These are phyloP conservation scores for Centella asiatica DNA, from an alignment of 129 eudicot genomes.

Conservation along the genomic window DNA sequence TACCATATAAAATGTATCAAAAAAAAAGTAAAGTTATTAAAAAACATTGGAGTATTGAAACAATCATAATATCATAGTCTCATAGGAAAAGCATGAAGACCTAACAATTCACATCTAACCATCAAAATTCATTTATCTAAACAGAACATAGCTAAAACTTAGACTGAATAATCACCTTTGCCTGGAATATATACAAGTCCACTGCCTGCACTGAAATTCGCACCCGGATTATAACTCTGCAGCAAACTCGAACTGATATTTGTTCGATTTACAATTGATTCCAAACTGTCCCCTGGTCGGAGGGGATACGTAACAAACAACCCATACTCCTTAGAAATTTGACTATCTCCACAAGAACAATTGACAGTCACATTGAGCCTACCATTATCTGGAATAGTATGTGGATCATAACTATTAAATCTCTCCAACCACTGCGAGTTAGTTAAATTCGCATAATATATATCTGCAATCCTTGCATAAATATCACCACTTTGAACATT, in stretches of 20 bases:
- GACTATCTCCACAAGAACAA: constrained; percentile 43
- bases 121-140: background rate
- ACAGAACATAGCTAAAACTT: background rate
- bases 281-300: constrained; percentile 26
- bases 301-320: constrained; percentile 47
- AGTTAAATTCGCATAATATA: constrained; percentile 37
- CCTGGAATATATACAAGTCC: constrained; percentile 40
- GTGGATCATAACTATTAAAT: constrained; percentile 23
- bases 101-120: background rate
- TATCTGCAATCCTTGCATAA: constrained; percentile 16
- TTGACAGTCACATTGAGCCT: constrained; percentile 36
- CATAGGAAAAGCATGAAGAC: too few relatives aligned
- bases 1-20: background rate
- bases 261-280: constrained; percentile 15
- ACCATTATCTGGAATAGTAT: constrained; percentile 23
- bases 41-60: background rate
- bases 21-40: background rate
- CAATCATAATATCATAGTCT: too few relatives aligned
- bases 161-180: constrained; percentile 19
- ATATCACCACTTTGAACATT: constrained; percentile 19
- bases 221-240: constrained; percentile 33
- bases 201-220: constrained; percentile 26
- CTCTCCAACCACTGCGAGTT: constrained; percentile 14
- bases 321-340: constrained; percentile 32
- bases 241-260: constrained; percentile 24